Base-by-base conservation (phyloP, 2,329 filamentous ascomycete genomes). In the Talaromyces marneffei region DNA sequence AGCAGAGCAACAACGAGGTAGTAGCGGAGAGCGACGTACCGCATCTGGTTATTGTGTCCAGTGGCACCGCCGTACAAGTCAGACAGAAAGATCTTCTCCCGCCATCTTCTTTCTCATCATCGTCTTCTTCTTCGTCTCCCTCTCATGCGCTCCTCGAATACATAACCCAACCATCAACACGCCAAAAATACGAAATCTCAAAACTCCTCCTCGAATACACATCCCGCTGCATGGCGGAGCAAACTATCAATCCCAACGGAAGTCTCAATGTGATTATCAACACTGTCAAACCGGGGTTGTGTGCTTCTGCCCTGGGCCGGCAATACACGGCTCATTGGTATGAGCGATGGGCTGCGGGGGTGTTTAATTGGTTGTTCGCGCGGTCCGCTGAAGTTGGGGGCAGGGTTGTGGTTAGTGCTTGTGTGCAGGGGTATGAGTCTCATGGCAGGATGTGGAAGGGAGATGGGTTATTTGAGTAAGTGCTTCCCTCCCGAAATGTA, bases 31-130 rank as follows among this genome's bases (percentile, higher is more conserved):
- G 27, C 7, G 27, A 68, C 0, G 70, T 74, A 2, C 70, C 77
- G 0, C 76, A 80, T 64, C 68, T 83, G 8, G 76, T 74, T 0
- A 74, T 82, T 35, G 72, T 80, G 3, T 78, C 78, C 2, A 80
- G 78, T 64, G 72, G 77, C 65, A 71, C 75, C 63, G 73, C 74
- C 39, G 68, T 69, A 23, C 71, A 69, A 2, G 71, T 74, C 20
- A 69, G 70, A 29, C 66, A 70, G 1, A 68, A 71, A 37, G 69
- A 66, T 56, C 67, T 77, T 20, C 68, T 64, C 12, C 37, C 39
- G 20, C 25, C 44, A 44, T 6, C 20, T 44, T 18, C 40, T 9
- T 18, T n/a, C 8, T 40, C 52, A 18, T 40, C 18, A 0, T 20
- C 48, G 10, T 35, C n/a, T 16, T 35, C 27, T 7, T 52, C 48